Evolutionary conservation across 1,139 yeast genomes (phyloP).

Genomic region (Kodamaea sp.): DNA sequence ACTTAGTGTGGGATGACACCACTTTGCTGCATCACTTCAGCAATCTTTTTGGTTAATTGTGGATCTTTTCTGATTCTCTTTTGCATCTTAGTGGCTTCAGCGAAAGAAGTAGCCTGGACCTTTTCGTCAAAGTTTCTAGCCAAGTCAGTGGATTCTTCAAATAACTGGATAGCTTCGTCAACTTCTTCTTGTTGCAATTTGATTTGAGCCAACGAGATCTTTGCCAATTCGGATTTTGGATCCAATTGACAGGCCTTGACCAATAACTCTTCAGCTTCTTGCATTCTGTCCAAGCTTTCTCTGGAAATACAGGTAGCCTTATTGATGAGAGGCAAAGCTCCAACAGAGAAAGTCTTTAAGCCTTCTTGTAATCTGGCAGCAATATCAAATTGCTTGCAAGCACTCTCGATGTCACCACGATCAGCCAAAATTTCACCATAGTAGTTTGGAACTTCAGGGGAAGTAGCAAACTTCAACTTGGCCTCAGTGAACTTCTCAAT

Average conservation of each 20-base stretch:
- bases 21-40: conserved; percentile 44
- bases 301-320: conserved; percentile 77
- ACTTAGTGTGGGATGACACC: conserved; percentile 14
- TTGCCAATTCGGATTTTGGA: conserved; percentile 86
- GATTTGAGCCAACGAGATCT: conserved; percentile 87
- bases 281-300: conserved; percentile 54
- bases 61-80: conserved; percentile 70
- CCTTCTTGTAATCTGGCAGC: conserved; percentile 83
- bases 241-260: conserved; percentile 79
- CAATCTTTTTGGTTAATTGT: conserved; percentile 47
- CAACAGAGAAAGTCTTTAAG: conserved; percentile 61
- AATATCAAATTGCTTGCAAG: conserved; percentile 81
- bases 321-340: conserved; percentile 88
- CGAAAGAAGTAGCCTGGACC: conserved; percentile 87
- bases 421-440: conserved; percentile 93
- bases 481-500: conserved; percentile 73
- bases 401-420: conserved; percentile 68
- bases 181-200: conserved; percentile 81
- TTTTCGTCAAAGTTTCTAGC: conserved; percentile 87
- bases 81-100: conserved; percentile 89
- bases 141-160: conserved; percentile 78
- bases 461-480: conserved; percentile 74
- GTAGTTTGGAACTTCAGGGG: conserved; percentile 92
- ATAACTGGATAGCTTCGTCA: conserved; percentile 77
- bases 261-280: conserved; percentile 67